A percentile compares a stretch with the other conserved stretches of the same genome.
phyloP scores from a whole-genome alignment of 1,284 basidiomycete species.

The Wolfiporia cocos region DNA sequence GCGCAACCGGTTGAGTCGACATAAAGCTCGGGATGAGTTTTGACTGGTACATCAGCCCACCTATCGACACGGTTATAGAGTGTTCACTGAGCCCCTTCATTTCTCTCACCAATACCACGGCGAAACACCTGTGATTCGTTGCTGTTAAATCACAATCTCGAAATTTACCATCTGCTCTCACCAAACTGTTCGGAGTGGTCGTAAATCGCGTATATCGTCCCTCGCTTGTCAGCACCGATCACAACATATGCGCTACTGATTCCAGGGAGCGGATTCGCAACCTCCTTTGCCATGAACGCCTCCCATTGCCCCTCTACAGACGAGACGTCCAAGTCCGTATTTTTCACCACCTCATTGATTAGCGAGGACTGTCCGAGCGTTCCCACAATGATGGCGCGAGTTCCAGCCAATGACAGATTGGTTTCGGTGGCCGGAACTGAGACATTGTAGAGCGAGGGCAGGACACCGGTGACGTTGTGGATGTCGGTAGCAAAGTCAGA shows the following conservation, averaged over 20 bases:
- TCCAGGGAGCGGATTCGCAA: conserved; percentile 51
- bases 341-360: conserved; percentile 46
- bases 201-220: conserved; percentile 64
- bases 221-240: conserved; percentile 60
- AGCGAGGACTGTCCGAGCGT: conserved; percentile 59
- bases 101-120: conserved; percentile 65
- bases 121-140: conserved; percentile 39
- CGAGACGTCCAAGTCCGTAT: conserved; percentile 48
- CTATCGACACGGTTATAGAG: no score
- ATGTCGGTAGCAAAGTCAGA: conserved; percentile 58
- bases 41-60: conserved; percentile 67
- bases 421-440: conserved; percentile 26
- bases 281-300: conserved; percentile 45
- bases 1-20: conserved; percentile 46
- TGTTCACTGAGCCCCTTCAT: no score
- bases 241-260: conserved; percentile 58
- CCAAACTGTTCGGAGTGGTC: conserved; percentile 72
- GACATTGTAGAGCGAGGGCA: conserved; percentile 40
- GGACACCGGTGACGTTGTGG: conserved; percentile 48
- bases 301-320: conserved; percentile 61
- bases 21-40: conserved; percentile 42
- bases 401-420: conserved; percentile 10
- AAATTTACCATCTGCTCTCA: conserved; percentile 26
- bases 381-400: conserved; percentile 52
- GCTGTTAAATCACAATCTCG: not conserved